Evolutionary conservation across 257 asterid genomes (phyloP), one percentile per base, ranked within the genome.

Genomic region (Ajuga chamaepitys): DNA sequence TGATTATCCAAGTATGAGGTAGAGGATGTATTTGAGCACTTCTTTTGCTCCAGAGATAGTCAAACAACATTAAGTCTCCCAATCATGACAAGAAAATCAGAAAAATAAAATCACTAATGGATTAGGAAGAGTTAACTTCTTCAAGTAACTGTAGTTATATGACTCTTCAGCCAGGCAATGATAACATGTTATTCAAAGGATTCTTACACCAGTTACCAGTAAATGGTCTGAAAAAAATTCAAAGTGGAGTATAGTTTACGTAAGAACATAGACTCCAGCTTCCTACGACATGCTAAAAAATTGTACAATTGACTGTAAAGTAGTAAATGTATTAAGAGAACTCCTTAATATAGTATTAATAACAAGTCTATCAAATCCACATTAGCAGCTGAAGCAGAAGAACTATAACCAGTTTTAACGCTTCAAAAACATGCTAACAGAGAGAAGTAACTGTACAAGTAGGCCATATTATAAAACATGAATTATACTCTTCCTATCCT

Each of bases 311-410:
- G 45, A 40, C 30, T 47, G 42, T 22, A 42, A 47, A 59, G n/a
- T 34, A 61, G 21, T 32, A 62, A 56, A 47, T 17, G 22, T 38
- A 14, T 9, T 17, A 66, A 28, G 54, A 67, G 4, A 28, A 18
- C 21, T 16, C 60, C 56, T 59, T 45, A 62, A 51, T 21, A 62
- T 38, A 47, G 65, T 53, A 64, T 22, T 70, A 70, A 67, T 55
- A 41, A 61, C 50, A n/a, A 73, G 22, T 26, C n/a, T 18, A 48
- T 41, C 32, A 24, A 40, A 68, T 58, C 48, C 64, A 69, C 2
- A 72, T 37, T 66, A 61, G 65, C 70, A 55, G 70, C 79, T 47
- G 75, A 56, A 79, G 60, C 63, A 72, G 45, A 63, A 68, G 17
- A 55, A 18, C 41, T 35, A 54, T 60, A 58, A 46, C 46, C 32